Evolutionary conservation across 768 basidiomycete species (phyloP), one percentile per base, ranked within the genome.

Genomic region (Hortiboletus flavorubellus): DNA sequence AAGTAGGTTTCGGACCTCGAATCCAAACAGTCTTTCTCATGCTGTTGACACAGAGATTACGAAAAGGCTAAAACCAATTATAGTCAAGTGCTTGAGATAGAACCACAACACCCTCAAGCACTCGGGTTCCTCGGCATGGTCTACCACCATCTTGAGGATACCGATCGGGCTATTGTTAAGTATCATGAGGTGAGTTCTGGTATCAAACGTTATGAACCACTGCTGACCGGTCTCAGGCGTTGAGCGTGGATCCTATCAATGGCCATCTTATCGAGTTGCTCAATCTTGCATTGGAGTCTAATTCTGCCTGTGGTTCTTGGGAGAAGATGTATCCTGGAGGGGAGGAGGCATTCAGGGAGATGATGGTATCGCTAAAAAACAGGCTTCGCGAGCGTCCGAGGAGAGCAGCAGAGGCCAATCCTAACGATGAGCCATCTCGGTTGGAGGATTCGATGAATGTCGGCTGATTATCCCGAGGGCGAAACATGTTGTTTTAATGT

Each of bases 51-150:
- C 47, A 81, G 80, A 53, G 75, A 76, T 51, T 73, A 78, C 47
- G 80, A 84, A 33, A 84, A 89, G 49, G 93, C 97, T 5, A 82
- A 83, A 61, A 69, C 65, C 2, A 80, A 86, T 31, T 98, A 96
- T 67, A 78, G 81, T 59, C 83, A 82, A 51, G 93, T 95, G 1
- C 74, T 98, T 18, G 85, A 90, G 65, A 82, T 98, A 34, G 92
- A 98, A 61, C 86, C 93, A n/a, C 82, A 89, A 33, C 84, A 89
- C 56, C 78, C 89, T 1, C 79, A 84, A 11, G 93, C 93, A 3
- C 82, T 94, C 49, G 87, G 89, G 5, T 92, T 91, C 65, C 76
- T 98, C 1, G 97, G 93, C n/a, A 85, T 97, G 68, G 86, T 96
- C 2, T 77, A 87, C 62, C 93, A 97, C 61, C 75, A 91, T 16